A percentile compares a stretch with the other conserved stretches of the same genome.
Evolutionary conservation across 805 yeast species (phyloP).

Genomic region (Wickerhamomyces rabaulensis): DNA sequence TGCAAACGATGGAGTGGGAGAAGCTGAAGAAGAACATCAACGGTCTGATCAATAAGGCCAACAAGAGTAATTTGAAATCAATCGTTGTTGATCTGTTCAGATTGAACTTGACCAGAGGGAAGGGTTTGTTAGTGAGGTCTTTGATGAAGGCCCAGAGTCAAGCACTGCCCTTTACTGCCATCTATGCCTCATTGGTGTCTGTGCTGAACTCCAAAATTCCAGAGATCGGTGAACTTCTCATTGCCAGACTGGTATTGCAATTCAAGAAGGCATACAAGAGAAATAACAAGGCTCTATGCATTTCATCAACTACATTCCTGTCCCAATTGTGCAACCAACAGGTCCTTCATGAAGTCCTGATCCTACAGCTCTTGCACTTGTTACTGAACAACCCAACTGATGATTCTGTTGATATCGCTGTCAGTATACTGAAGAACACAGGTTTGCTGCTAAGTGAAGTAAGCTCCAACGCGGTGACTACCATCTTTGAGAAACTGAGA

Average conservation of each 20-base stretch:
- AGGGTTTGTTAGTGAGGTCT: conserved; percentile 54
- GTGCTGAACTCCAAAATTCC: conserved; percentile 66
- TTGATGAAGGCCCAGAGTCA: conserved; percentile 49
- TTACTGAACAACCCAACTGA: conserved; percentile 45
- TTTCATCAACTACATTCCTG: conserved; percentile 43
- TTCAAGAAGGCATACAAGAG: conserved; percentile 50
- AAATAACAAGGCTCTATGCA: conserved; percentile 40
- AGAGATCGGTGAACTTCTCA: conserved; percentile 54
- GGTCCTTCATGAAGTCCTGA: conserved; percentile 50
- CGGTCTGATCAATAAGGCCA: conserved; percentile 41
- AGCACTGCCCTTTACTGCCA: conserved; percentile 37
- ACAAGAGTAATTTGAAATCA: conserved; percentile 40
- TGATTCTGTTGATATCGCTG: conserved; percentile 51
- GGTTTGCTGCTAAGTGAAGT: conserved; percentile 46
- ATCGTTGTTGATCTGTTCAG: conserved; percentile 46
- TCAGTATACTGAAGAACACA: conserved; percentile 41
- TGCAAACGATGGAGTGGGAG: conserved; percentile 57
- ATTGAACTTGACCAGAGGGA: conserved; percentile 54
- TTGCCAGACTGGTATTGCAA: conserved; percentile 47
- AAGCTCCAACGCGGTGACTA: conserved; percentile 40
- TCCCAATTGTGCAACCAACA: conserved; percentile 60
- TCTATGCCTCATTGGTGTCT: conserved; percentile 53
- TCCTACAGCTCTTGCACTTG: conserved; percentile 46
- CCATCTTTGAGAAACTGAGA: conserved; percentile 56
- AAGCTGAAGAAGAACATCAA: conserved; percentile 41